Evolutionary conservation across 1,139 yeast genomes (phyloP).

Genomic region (Debaryomyces udenii): DNA sequence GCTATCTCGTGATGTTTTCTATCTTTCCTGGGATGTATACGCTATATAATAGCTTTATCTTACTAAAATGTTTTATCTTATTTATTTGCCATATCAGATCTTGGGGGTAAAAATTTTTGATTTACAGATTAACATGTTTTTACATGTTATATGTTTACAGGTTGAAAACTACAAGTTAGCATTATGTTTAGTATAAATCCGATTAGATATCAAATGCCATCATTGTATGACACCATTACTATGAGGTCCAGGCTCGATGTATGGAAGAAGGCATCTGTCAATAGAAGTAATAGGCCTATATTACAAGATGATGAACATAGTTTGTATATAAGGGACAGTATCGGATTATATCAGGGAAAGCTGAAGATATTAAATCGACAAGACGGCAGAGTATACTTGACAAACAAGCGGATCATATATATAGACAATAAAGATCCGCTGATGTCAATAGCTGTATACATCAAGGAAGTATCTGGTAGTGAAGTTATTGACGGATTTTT

Average conservation of each 20-base stretch:
- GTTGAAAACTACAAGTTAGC: neutral
- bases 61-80: too few species aligned
- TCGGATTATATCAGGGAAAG: conserved; percentile 75
- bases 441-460: conserved; percentile 52
- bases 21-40: too few species aligned
- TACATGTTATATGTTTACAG: neutral
- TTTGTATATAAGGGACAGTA: conserved; percentile 51
- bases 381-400: conserved; percentile 76
- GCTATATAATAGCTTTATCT: too few species aligned
- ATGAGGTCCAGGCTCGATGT: conserved; percentile 19
- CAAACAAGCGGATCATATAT: conserved; percentile 72
- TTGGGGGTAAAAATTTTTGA: neutral
- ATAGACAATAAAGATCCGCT: conserved; percentile 55
- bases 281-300: conserved; percentile 52
- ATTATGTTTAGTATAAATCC: neutral
- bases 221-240: neutral
- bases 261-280: conserved; percentile 46
- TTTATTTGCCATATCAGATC: too few species aligned
- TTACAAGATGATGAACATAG: conserved; percentile 43
- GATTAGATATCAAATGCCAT: neutral
- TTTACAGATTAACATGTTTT: conserved; percentile 1
- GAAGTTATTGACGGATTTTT: conserved; percentile 66
- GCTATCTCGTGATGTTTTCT: too few species aligned
- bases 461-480: conserved; percentile 46
- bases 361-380: conserved; percentile 66